Percentiles rank a stretch among this genome's conserved stretches.
Evolutionary conservation across 441 rosid species (phyloP).

Genomic region (Aquilaria agallochum): DNA sequence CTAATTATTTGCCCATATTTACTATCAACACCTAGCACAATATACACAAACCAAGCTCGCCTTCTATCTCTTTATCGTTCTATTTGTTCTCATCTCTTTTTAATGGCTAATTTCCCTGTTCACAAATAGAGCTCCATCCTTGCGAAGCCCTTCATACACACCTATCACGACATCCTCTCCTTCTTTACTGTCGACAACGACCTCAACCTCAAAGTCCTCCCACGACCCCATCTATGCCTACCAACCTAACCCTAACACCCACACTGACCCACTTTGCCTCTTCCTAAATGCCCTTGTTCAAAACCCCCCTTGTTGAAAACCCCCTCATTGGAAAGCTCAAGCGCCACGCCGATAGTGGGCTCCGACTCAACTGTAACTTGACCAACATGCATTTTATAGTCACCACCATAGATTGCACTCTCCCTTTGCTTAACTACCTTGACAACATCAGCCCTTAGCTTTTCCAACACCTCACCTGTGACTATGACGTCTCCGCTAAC

Average conservation of each 20-base stretch:
- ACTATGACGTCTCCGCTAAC: constrained; percentile 19
- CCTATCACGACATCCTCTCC: constrained; percentile 36
- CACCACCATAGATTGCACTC: constrained; percentile 20
- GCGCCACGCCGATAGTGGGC: constrained; percentile 28
- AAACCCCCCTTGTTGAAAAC: constrained; percentile 18
- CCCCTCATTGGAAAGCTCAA: constrained; percentile 39
- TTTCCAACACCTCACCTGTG: constrained; percentile 31
- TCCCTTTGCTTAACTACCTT: constrained; percentile 28
- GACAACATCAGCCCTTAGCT: constrained; percentile 32
- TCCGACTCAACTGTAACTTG: constrained; percentile 24
- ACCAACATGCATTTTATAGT: constrained; percentile 36
- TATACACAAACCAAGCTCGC: no score
- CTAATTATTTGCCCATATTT: no score
- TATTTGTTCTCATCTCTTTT: no score
- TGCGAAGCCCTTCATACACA: constrained; percentile 42
- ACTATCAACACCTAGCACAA: no score
- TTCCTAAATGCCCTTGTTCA: constrained; percentile 33
- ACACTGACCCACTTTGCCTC: constrained; percentile 21
- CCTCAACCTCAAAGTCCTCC: constrained; percentile 34
- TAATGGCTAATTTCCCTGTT: constrained; percentile 23
- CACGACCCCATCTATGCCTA: constrained; percentile 43
- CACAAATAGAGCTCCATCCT: constrained; percentile 30
- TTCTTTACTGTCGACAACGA: constrained; percentile 54
- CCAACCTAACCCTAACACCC: not conserved
- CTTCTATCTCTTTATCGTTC: no score